Evolutionary conservation across 352 stramenopile genomes (phyloP), one percentile per base, ranked within the genome.

Genomic region (Globisporangium perplexum): DNA sequence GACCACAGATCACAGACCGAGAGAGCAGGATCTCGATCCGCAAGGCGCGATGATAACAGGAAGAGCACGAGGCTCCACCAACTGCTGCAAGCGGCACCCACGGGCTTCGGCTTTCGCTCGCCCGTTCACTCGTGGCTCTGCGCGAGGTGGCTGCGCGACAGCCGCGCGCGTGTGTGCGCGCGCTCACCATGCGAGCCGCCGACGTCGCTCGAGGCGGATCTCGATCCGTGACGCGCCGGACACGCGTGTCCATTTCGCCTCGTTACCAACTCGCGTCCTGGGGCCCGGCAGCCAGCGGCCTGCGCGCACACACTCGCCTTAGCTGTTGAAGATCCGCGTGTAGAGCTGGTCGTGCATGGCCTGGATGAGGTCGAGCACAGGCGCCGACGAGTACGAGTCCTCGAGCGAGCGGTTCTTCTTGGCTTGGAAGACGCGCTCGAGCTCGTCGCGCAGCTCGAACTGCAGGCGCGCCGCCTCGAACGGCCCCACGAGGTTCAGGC

Each of bases 321-420:
- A 86, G 50, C 83, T 94, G 58, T 91, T 94, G 58, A 94, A 94
- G 43, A 94, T 92, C 30, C 83, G 81, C 57, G 83, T 94, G 65
- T 94, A 94, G n/a, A 94, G 65, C 50, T 89, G 75, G 57, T 94
- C 83, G 59, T 94, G 83, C 71, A 88, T 86, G 52, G 69, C 77
- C 46, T 94, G 83, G 51, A 92, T 72, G 23, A 94, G 68, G 53
- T 94, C 83, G 14, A 92, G 72, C 52, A 90, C 67, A 0, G 83
- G 83, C 35, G 77, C 81, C 6, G 81, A 91, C 43, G 79, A 88
- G 64, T 91, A 90, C 46, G 83, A 84, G 48, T 87, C 66, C 17
- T 80, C 53, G 30, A 91, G 68, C 17, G 35, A 50, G 4, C 78
- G 72, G 57, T 90, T 74, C 55, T 85, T 88, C 62, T 88, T 87